Evolutionary conservation across 1,284 basidiomycete genomes (phyloP), one percentile per base, ranked within the genome.

Genomic region (Butyriboletus pseudospeciosus): DNA sequence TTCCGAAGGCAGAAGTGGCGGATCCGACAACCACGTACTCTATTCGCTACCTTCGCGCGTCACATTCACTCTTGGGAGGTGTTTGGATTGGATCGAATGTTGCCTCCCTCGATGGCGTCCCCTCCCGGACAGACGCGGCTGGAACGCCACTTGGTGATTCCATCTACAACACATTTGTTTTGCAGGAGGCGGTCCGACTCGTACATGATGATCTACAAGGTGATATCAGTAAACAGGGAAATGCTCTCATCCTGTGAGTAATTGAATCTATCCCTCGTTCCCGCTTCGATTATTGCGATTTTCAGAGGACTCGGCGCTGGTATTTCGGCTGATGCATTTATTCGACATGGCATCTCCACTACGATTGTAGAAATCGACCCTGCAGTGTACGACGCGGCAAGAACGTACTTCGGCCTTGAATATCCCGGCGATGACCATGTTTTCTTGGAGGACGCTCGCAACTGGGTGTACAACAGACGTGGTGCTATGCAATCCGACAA

Each of bases 331-430:
- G 81, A 82, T 44, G 80, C 89, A 0, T 83, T 95, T 62, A 74
- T 81, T 44, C 75, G 78, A 34, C 89, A 92, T 57, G 79, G 79
- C 5, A 72, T 93, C 20, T 74, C 78, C 4, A 84, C 86, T 2
- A 89, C 90, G 1, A 79, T 90, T 44, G 78, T 90, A 49, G 94
- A 98, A 69, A 89, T 95, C 56, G 94, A 97, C 69, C 86, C 89
- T 28, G 86, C 81, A 1, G 92, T 98, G 3, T 94, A 93, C 65
- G 73, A 82, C n/a, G 92, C 89, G 34, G 91, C 94, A 8, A 77
- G 79, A 26, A 73, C 73, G 28, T 93, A 82, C 70, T 96, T 97
- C 61, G 88, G 83, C 13, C 76, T 96, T 16, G 78, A 81, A n/a
- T 76, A 83, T 51, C 81, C 81, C 8, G 76, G 78, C 5, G 70